These are phyloP conservation scores for Aspergillus alliaceus DNA, from an alignment of 2,329 filamentous ascomycete genomes.

Conservation along the genomic window DNA sequence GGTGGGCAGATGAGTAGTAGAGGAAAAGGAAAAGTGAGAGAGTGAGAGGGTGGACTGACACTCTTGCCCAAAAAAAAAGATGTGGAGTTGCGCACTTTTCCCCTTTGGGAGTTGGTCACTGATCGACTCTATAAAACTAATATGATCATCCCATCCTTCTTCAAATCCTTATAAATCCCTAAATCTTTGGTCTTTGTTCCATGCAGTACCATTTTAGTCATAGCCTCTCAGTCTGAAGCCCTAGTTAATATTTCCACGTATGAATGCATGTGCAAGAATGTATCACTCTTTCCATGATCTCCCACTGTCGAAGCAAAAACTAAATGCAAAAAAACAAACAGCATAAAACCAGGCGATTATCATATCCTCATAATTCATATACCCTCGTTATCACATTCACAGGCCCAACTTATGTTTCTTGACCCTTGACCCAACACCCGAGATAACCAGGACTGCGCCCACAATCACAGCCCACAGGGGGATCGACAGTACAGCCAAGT, in stretches of 20 bases:
- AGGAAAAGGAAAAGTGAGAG: conserved; percentile 3
- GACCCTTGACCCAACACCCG: conserved; percentile 75
- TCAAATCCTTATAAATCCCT: too few species aligned
- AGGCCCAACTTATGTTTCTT: conserved; percentile 77
- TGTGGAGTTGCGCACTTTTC: conserved; percentile 12
- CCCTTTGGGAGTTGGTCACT: conserved; percentile 7
- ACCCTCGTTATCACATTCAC: not conserved
- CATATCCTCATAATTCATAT: not conserved
- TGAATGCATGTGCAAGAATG: too few species aligned
- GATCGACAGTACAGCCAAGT: conserved; percentile 66
- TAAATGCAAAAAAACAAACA: not conserved
- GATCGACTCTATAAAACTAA: conserved; percentile 29
- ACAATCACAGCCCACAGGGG: conserved; percentile 73
- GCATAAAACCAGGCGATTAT: not conserved
- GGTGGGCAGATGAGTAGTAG: not conserved
- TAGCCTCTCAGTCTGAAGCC: too few species aligned
- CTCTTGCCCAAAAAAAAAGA: conserved; percentile 2
- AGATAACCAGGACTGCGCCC: conserved; percentile 64
- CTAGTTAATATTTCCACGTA: too few species aligned
- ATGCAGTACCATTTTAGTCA: too few species aligned
- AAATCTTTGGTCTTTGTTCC: too few species aligned
- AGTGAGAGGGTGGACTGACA: not conserved
- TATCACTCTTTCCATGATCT: too few species aligned
- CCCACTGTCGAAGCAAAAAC: not conserved
- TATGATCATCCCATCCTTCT: too few species aligned